Percentiles rank a stretch among this genome's conserved stretches.
These are phyloP conservation scores for Carex cristatella DNA, from an alignment of 176 grass and related monocot genomes.

Conservation along the genomic window DNA sequence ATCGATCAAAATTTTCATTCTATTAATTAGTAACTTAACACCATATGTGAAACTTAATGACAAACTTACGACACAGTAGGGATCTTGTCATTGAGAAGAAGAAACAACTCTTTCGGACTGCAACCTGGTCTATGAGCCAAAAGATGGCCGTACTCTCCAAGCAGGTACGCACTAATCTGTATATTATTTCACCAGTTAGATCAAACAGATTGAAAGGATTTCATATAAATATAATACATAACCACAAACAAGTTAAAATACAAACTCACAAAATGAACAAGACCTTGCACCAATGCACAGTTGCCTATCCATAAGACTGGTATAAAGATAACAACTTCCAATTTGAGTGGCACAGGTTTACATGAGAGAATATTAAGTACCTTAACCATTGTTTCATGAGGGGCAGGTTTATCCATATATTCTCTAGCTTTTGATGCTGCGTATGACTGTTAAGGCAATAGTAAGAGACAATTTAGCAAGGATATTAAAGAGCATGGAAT, in stretches of 20 bases:
- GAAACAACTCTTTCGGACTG: constrained; percentile 93
- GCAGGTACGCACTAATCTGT: constrained; percentile 95
- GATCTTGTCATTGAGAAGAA: constrained; percentile 92
- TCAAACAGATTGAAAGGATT: constrained; percentile 7
- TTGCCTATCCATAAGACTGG: neutral
- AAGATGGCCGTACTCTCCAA: constrained; percentile 98
- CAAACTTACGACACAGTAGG: constrained; percentile 86
- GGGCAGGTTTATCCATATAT: constrained; percentile 94
- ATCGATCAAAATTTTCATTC: too few species aligned
- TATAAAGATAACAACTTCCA: neutral
- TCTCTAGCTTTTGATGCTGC: constrained; percentile 93
- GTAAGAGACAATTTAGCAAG: constrained; percentile 2
- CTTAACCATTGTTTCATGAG: constrained; percentile 99
- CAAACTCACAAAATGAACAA: neutral
- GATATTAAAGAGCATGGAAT: constrained; percentile 5
- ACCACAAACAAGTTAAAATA: neutral
- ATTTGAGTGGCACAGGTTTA: neutral
- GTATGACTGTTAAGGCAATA: constrained; percentile 60
- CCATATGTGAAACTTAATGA: constrained; percentile 20
- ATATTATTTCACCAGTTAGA: constrained; percentile 15
- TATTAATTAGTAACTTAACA: neutral
- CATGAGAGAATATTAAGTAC: constrained; percentile 38
- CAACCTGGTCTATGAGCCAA: constrained; percentile 84
- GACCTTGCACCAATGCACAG: neutral
- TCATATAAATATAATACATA: constrained; percentile 4